Evolutionary conservation across 805 yeast genomes (phyloP).

Genomic region (Wickerhamiella shivajii): DNA sequence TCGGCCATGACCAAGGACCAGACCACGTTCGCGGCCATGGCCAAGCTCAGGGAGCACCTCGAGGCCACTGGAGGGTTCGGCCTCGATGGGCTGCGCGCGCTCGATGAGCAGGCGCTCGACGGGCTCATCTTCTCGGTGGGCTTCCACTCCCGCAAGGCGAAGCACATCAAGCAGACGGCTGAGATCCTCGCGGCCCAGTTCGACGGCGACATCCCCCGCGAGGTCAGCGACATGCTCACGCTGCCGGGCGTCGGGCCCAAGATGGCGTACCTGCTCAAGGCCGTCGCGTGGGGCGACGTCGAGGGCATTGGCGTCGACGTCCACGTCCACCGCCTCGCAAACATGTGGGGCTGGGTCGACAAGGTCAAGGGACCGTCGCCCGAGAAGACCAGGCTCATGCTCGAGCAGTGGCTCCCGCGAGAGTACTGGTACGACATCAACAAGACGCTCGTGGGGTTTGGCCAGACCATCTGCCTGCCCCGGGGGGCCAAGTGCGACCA

Average conservation of each 20-base stretch:
- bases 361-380: conserved; percentile 40
- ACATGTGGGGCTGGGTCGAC: conserved; percentile 67
- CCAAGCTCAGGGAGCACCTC: conserved; percentile 37
- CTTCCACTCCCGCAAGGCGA: conserved; percentile 69
- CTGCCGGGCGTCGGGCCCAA: conserved; percentile 94
- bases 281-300: conserved; percentile 62
- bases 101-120: conserved; percentile 42
- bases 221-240: conserved; percentile 45
- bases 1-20: conserved; percentile 91
- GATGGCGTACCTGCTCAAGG: conserved; percentile 75
- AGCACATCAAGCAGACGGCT: conserved; percentile 48
- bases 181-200: conserved; percentile 35
- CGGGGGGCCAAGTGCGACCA: conserved; percentile 52
- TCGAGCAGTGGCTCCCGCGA: conserved; percentile 62
- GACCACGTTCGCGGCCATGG: conserved; percentile 61
- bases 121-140: conserved; percentile 65
- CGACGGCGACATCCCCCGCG: conserved; percentile 58
- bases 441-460: conserved; percentile 82
- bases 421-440: conserved; percentile 74
- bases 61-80: conserved; percentile 28
- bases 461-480: conserved; percentile 75
- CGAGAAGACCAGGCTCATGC: conserved; percentile 51
- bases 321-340: conserved; percentile 68
- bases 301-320: conserved; percentile 91
- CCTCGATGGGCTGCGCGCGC: conserved; percentile 18